Evolutionary conservation across 2,329 filamentous ascomycete genomes (phyloP), one percentile per base, ranked within the genome.

Genomic region (Daldinia eschscholtzii): DNA sequence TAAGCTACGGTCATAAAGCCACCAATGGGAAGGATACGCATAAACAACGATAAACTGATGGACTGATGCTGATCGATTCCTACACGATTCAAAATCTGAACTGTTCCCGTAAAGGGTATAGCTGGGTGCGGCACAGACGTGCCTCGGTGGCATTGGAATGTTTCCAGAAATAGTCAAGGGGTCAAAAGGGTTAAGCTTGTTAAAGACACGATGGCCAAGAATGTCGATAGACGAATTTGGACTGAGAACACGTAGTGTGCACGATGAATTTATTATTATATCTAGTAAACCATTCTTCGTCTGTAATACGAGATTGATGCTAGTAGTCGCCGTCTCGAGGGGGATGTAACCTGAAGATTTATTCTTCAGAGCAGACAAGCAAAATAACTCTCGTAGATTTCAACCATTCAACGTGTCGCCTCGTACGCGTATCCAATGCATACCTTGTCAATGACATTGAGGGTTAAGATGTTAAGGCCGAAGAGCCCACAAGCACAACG

Each of bases 21-120:
- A 56, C 63, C 20, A 55, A 52, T 33, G 61, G 46, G 2, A 73
- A 71, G 18, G 69, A 61, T 1, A n/a, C 33, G 18, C 23, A 44
- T 26, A 68, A 70, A 20, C 66, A 56, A 15, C 46, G 15, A 20
- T 42, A 52, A 33, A 30, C 26, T 33, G 28, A 52, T 33, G 23
- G 18, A 30, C 26, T 33, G 28, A 52, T 33, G 23, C 15, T 15
- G 20, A 48, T 48, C 5, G 20, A 28, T 26, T 12, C 28, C 10
- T 30, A 30, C 26, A 52, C n/a, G 26, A 33, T 52, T 30, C 28
- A 33, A 12, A n/a, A 18, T 26, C 6, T n/a, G 13, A 30, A 28
- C 28, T n/a, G 15, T 26, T 26, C 28, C 26, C 26, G 10, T 30
- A 52, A 6, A n/a, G 26, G 26, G 26, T 33, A 26, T 18, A 6